Base-by-base conservation (phyloP, 148 eudicot genomes). In the Bassia scoparia region DNA sequence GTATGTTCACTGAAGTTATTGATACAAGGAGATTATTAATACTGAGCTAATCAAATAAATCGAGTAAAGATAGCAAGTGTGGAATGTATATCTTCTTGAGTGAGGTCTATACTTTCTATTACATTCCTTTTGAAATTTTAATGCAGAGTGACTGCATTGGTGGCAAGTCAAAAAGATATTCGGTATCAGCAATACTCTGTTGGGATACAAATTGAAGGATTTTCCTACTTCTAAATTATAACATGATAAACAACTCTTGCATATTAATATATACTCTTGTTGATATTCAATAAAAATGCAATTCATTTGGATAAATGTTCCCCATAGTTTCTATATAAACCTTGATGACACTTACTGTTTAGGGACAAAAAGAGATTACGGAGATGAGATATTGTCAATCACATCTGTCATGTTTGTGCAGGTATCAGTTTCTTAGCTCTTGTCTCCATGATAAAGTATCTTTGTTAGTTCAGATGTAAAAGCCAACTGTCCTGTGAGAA, bases 191-290 rank as follows among this genome's bases (percentile, higher is more conserved):
- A 63, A 72, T 93, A 52, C 73, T 93, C 74, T 93, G 94, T 86
- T 93, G 85, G 98, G 96, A 41, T 93, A 93, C 80, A 96, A 96
- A 31, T 81, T 90, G 62, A 90, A 89, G 96, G n/a, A n/a, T 96
- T 93, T n/a, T n/a, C n/a, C n/a, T n/a, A 65, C 63, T 26, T 56
- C n/a, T 31, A 62, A 29, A 29, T 73, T 48, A 5, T 72, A 18
- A 17, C 55, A 2, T 52, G 13, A 15, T 52, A 65, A 27, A 17
- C 31, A 61, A n/a, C n/a, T 15, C 2, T 7, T n/a, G n/a, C 12
- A 21, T 37, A n/a, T 37, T 18, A 7, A 27, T 43, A 24, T 27
- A 21, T 54, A 41, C 54, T 16, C 30, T n/a, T 66, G 54, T 35
- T 7, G 44, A 46, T n/a, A 20, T 48, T 17, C 9, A 34, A 68